These are phyloP conservation scores for Pulicaria dysenterica DNA, from an alignment of 129 eudicot species.

Conservation along the genomic window DNA sequence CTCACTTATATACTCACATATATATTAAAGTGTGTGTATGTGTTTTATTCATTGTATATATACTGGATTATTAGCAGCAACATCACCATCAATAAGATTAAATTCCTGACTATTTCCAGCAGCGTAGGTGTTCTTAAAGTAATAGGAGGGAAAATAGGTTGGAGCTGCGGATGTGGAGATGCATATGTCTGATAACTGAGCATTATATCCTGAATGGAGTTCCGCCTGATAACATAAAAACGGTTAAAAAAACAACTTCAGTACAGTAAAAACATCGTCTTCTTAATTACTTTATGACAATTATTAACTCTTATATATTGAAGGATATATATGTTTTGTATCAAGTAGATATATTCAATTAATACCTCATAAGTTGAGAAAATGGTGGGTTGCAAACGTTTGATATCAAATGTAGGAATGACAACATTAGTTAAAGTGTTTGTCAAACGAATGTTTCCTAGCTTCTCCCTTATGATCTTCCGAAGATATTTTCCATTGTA, in stretches of 20 bases:
- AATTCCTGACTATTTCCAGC: slow-evolving; percentile 43
- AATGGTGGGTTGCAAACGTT: slow-evolving; percentile 51
- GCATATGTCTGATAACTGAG: slow-evolving; percentile 59
- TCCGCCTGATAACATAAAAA: slow-evolving; percentile 28
- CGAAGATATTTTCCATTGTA: slow-evolving; percentile 60
- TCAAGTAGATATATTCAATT: background rate
- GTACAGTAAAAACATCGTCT: background rate
- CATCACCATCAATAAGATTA: slow-evolving; percentile 75
- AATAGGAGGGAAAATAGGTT: slow-evolving; percentile 62
- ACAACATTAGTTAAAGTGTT: slow-evolving; percentile 60
- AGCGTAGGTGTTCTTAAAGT: slow-evolving; percentile 33
- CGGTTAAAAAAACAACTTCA: background rate
- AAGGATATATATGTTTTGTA: too few relatives aligned
- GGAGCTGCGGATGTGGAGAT: slow-evolving; percentile 79
- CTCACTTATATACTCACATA: too few relatives aligned
- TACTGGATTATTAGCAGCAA: slow-evolving; percentile 77
- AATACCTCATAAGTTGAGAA: slow-evolving; percentile 63
- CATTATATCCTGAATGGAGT: slow-evolving; percentile 35
- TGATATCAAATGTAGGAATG: slow-evolving; percentile 70
- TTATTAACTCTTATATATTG: too few relatives aligned
- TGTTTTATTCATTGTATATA: background rate
- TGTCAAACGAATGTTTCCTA: slow-evolving; percentile 43
- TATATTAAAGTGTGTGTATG: background rate
- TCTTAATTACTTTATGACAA: background rate
- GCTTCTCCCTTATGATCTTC: slow-evolving; percentile 32